These are phyloP conservation scores for Pyrus betulifolia DNA, from an alignment of 306 rosid genomes.

Conservation along the genomic window DNA sequence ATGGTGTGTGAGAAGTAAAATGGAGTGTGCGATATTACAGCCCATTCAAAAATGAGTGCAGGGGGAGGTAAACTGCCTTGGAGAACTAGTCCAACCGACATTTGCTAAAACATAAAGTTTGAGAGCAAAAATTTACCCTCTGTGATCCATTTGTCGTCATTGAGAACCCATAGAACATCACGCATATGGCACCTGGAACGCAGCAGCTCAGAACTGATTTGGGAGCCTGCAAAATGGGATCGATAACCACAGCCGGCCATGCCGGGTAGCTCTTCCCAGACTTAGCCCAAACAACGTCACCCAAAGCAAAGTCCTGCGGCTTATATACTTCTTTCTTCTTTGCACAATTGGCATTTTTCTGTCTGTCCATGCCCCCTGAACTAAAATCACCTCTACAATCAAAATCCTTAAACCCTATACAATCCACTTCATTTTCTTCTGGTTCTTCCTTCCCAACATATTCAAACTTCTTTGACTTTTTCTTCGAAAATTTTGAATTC, in stretches of 20 bases:
- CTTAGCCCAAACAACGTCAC: conserved; percentile 95
- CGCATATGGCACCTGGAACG: conserved; percentile 67
- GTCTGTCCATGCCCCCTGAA: conserved; percentile 24
- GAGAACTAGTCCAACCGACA: too few species aligned
- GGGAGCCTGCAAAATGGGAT: conserved; percentile 82
- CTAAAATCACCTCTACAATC: conserved; percentile 10
- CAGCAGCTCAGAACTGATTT: conserved; percentile 61
- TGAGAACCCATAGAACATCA: conserved; percentile 91
- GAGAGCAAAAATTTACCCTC: conserved; percentile 38
- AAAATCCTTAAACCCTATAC: conserved; percentile 12
- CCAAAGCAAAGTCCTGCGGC: conserved; percentile 80
- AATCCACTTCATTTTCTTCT: conserved; percentile 8
- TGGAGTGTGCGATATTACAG: too few species aligned
- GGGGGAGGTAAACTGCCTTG: too few species aligned
- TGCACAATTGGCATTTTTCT: conserved; percentile 19
- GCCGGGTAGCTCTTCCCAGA: conserved; percentile 89
- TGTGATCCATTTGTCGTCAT: conserved; percentile 80
- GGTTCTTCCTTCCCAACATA: conserved; percentile 21
- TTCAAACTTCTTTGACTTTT: conserved; percentile 10
- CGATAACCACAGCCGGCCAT: conserved; percentile 96
- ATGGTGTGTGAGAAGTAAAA: too few species aligned
- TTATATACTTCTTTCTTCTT: conserved; percentile 57
- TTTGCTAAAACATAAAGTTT: not conserved
- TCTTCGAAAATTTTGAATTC: not conserved
- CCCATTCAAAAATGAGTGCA: too few species aligned